These are phyloP conservation scores for Candida endomychidarum DNA, from an alignment of 805 yeast genomes.

Conservation along the genomic window DNA sequence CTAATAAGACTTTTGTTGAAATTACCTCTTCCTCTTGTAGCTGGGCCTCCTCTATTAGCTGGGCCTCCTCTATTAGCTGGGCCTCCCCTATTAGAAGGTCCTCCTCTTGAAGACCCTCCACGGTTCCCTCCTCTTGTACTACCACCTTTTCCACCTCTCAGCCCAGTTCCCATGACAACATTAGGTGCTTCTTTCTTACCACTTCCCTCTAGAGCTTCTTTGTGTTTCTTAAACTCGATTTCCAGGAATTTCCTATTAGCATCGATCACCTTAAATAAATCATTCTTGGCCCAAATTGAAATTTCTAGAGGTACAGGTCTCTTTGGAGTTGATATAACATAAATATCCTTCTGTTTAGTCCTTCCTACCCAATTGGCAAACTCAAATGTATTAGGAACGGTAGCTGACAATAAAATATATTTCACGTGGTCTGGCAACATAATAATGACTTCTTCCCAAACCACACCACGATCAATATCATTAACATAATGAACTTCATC, in stretches of 20 bases:
- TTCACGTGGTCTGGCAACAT: slow-evolving; percentile 94
- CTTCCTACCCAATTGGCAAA: slow-evolving; percentile 99
- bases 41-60: slow-evolving; percentile 41
- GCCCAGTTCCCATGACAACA: slow-evolving; percentile 38
- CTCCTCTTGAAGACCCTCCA: too few species aligned
- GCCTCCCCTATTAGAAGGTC: slow-evolving; percentile 44
- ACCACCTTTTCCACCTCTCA: slow-evolving; percentile 45
- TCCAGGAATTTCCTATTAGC: slow-evolving; percentile 69
- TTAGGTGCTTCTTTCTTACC: slow-evolving; percentile 36
- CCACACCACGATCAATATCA: slow-evolving; percentile 97
- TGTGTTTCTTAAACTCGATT: slow-evolving; percentile 60
- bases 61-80: slow-evolving; percentile 44
- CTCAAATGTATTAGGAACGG: slow-evolving; percentile 92
- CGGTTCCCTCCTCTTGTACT: slow-evolving; percentile 46
- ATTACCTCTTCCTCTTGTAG: slow-evolving; percentile 24
- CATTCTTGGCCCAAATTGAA: slow-evolving; percentile 76
- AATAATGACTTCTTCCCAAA: slow-evolving; percentile 98
- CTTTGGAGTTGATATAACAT: slow-evolving; percentile 93
- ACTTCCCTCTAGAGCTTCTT: slow-evolving; percentile 46
- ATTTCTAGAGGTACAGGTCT: slow-evolving; percentile 96
- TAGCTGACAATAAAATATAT: slow-evolving; percentile 90
- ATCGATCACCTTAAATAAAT: slow-evolving; percentile 71
- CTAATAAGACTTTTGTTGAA: slow-evolving; percentile 21
- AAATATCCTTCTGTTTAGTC: slow-evolving; percentile 92
- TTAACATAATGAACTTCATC: slow-evolving; percentile 99